Evolutionary conservation across 495 filamentous ascomycete species (phyloP), one percentile per base, ranked within the genome.

Genomic region (Gamarada debralockiae): DNA sequence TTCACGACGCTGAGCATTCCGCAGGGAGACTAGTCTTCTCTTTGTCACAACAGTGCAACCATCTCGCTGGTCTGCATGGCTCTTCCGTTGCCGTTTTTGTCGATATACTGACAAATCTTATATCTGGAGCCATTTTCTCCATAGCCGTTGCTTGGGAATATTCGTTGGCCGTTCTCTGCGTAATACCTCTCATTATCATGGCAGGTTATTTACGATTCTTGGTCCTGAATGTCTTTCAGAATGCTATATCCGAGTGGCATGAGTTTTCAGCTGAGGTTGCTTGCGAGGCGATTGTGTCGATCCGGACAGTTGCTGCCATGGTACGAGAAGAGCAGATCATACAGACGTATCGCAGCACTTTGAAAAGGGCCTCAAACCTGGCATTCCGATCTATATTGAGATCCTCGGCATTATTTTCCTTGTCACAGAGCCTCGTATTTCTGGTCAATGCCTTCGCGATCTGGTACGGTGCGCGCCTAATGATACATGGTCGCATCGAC

Each of bases 71-170:
- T 0, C 56, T 81, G 17, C 56, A 47, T 24, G 63, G 63, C 23
- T 50, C 51, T 43, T 53, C 60, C 14, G n/a, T 56, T 15, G 53
- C 47, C 18, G 59, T 29, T 12, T 27, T 56, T n/a, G 37, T 56
- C 66, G 73, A 18, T 67, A 67, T 54, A 55, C 65, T 25, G 29
- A 68, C 61, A 59, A 79, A 44, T 70, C 75, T 47, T 56, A 1
- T 73, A 12, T 66, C 52, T 0, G 74, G 77, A 12, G 70, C 82
- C 50, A 67, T 76, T 14, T 63, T 87, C 22, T 70, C 81, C 0
- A 78, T 83, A 50, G 63, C 77, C 21, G 69, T 83, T 44, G 83
- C 80, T 6, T 86, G 83, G 82, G 84, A 84, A 52, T 73, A 86
- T 3, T 74, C 73, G 0, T 72, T 83, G 3, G 68, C 82, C 7